Base-by-base conservation (phyloP, 345 rosid genomes). In the Salix exigua region DNA sequence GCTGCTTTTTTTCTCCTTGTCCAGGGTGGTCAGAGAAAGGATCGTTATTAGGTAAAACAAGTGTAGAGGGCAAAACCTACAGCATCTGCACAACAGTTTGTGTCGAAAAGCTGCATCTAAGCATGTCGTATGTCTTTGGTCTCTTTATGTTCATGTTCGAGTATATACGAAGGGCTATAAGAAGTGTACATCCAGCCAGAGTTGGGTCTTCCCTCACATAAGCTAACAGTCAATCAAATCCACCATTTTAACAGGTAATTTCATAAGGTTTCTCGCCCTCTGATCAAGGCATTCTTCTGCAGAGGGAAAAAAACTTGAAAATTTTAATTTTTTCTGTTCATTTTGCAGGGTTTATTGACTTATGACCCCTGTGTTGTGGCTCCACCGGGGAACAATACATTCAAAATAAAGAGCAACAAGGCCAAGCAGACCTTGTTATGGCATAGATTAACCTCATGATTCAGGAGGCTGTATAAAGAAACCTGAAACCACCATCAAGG, bases 141-240 rank as follows among this genome's bases (percentile, higher is more conserved):
- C 81, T 96, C 72, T 80, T 96, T 65, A 79, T 87, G 77, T 68
- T 91, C 75, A 82, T 75, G 16, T 84, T 90, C 25, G 91, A 89
- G 85, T 76, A 85, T 66, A 85, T 78, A 74, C 87, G 89, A 76
- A 89, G 79, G 80, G 85, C 82, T 46, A 63, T 86, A 65, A 87
- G 81, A 78, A 72, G 79, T 18, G 68, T 88, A 40, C 94, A 88
- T 81, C 90, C 95, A 7, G 86, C 83, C 69, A 92, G 83, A 78
- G 86, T 91, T 19, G 87, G 81, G 33, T 77, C 90, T 81, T 73
- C 92, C 53, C 90, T 77, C 70, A 85, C 92, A 73, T 89, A 76
- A 75, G 72, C 33, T 8, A 58, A 21, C 4, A 13, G 33, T 28
- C 73, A 18, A 81, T 67, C 70, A 80, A 44, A 23, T 68, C 58